phyloP scores from a whole-genome alignment of 2,329 filamentous ascomycete species.

The Bipolaris oryzae region DNA sequence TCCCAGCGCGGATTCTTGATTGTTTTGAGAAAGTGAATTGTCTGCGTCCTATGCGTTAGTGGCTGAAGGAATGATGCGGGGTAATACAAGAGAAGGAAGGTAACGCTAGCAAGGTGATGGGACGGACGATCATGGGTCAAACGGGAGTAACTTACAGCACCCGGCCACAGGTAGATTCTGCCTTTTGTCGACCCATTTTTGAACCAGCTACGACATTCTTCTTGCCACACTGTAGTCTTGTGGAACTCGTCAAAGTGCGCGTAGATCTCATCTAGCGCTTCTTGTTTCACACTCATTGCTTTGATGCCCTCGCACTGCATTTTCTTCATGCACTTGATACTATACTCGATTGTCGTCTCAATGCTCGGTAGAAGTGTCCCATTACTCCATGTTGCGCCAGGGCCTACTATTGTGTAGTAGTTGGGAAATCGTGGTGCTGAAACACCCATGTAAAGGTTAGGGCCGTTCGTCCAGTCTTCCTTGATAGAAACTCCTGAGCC shows the following conservation, averaged over 20 bases:
- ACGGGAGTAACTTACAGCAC: constrained; percentile 34
- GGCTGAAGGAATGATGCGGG: constrained; percentile 23
- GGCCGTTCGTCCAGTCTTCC: constrained; percentile 49
- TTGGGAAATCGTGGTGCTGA: constrained; percentile 53
- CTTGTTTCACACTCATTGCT: constrained; percentile 39
- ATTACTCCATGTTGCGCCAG: constrained; percentile 53
- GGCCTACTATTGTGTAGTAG: constrained; percentile 53
- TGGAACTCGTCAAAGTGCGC: constrained; percentile 42
- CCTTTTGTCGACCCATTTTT: constrained; percentile 44
- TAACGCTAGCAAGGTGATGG: background rate
- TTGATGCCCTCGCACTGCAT: constrained; percentile 43
- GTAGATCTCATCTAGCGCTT: constrained; percentile 39
- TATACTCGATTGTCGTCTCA: constrained; percentile 50
- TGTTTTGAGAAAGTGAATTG: constrained; percentile 46
- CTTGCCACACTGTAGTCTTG: constrained; percentile 41
- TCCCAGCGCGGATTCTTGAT: constrained; percentile 52
- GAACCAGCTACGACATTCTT: constrained; percentile 46
- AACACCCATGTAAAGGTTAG: constrained; percentile 52
- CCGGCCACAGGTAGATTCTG: constrained; percentile 42
- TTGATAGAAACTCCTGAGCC: constrained; percentile 45
- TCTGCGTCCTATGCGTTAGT: constrained; percentile 33
- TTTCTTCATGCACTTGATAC: constrained; percentile 43
- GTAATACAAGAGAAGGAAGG: background rate
- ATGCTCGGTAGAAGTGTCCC: constrained; percentile 54
- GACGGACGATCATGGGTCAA: background rate